A percentile compares a stretch with the other conserved stretches of the same genome.
Evolutionary conservation across 2,329 filamentous ascomycete genomes (phyloP).

Genomic region (Fusarium setosum): DNA sequence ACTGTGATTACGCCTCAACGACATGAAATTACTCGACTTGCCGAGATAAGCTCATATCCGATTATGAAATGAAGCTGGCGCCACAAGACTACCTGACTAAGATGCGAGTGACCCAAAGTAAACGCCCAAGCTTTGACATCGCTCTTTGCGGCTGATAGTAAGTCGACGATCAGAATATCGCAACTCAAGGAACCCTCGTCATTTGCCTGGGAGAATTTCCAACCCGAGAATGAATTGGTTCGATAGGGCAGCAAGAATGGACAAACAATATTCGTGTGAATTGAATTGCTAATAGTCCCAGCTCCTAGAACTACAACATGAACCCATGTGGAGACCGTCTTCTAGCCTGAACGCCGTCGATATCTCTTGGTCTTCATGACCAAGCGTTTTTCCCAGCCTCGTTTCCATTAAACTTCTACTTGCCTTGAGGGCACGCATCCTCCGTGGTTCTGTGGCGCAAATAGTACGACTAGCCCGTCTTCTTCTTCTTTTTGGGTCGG

Average conservation of each 20-base stretch:
- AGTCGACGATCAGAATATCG: conserved; percentile 25
- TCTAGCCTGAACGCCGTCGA: conserved; percentile 45
- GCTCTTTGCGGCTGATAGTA: conserved; percentile 30
- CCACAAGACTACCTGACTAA: neutral
- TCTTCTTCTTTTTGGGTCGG: conserved; percentile 63
- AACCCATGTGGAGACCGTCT: conserved; percentile 33
- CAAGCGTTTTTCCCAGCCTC: conserved; percentile 26
- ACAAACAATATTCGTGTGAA: neutral
- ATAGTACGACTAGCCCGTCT: conserved; percentile 44
- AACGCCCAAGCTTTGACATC: neutral
- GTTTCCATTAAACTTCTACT: conserved; percentile 27
- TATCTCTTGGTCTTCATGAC: conserved; percentile 33
- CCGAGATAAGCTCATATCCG: neutral
- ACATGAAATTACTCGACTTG: neutral
- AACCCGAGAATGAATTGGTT: neutral
- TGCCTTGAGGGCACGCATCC: neutral
- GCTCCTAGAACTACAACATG: conserved; percentile 21
- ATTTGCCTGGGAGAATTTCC: neutral
- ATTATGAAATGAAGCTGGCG: conserved; percentile 1
- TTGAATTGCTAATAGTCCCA: neutral
- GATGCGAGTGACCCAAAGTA: neutral
- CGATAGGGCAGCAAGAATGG: neutral
- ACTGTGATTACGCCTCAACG: neutral
- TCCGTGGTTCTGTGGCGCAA: neutral
- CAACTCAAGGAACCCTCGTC: conserved; percentile 10